Base-by-base conservation (phyloP, 495 filamentous ascomycete species). In the Neurospora sp. region DNA sequence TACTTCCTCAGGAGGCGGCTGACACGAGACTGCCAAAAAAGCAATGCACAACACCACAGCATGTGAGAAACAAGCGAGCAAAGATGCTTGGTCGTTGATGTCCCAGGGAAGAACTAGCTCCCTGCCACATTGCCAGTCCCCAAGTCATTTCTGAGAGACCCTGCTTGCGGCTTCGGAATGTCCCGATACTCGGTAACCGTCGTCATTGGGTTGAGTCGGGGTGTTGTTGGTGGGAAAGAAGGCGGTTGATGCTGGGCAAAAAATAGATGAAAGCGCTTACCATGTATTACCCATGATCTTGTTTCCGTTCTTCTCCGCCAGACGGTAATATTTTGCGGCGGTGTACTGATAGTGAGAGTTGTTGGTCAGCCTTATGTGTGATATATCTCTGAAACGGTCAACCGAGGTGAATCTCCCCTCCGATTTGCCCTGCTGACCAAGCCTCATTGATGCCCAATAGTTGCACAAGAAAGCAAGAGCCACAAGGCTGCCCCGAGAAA, bases 211-310 rank as follows among this genome's bases (percentile, higher is more conserved):
- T 61, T 61, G 53, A 12, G 27, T 65, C 27, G 53, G 53, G 14
- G 14, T 65, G 27, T 18, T 18, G 53, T 35, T 7, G 3, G 7
- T 37, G 53, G 68, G 12, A 20, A 71, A 22, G 20, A 20, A 31
- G 61, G 6, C 14, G 39, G 39, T 41, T n/a, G 39, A 39, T 39
- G 35, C 9, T 40, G 38, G 37, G 70, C 65, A 70, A 69, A 38
- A 72, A 39, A 12, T 68, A 40, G 70, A 69, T 68, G 35, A 70
- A n/a, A 70, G 70, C 18, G 69, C 93, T 84, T 90, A 98, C 96
- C 96, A 99, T 70, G 93, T 93, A 83, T 98, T 99, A 40, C 96
- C 96, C 72, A 98, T 84, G 59, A 89, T 93, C 84, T 97, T 97
- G 80, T 88, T 91, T 45, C 96, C 96, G 76, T 90, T 91, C 77